Percentiles rank a stretch among this genome's conserved stretches.
These are phyloP conservation scores for Aspergillus awamori DNA, from an alignment of 2,329 filamentous ascomycete species.

Conservation along the genomic window DNA sequence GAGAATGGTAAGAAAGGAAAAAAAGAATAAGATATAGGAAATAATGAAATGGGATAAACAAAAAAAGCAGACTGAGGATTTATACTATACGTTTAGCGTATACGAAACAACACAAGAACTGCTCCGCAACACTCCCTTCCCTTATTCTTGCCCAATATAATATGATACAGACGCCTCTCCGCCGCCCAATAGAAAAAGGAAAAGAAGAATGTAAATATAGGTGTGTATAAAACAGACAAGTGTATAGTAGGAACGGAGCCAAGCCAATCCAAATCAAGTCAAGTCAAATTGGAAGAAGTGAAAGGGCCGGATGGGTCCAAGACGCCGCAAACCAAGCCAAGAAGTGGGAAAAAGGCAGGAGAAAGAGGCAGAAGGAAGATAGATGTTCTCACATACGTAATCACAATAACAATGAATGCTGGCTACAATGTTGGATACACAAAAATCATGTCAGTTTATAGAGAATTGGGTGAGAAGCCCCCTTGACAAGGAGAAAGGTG, in stretches of 20 bases:
- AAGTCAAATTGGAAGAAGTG: not conserved
- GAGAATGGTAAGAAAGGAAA: not conserved
- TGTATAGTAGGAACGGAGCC: not conserved
- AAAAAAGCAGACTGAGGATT: constrained; percentile 9
- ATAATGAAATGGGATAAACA: constrained; percentile 1
- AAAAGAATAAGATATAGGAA: not conserved
- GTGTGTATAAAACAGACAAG: no score
- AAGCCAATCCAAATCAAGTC: not conserved
- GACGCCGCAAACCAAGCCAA: not conserved
- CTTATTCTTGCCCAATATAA: not conserved
- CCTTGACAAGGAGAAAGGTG: not conserved
- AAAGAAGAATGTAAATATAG: constrained; percentile 5
- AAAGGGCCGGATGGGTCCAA: not conserved
- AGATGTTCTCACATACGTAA: constrained; percentile 6
- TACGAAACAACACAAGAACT: constrained; percentile 1
- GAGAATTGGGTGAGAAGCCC: constrained; percentile 3
- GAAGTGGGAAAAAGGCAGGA: not conserved
- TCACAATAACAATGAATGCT: constrained; percentile 18
- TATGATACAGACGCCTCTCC: constrained; percentile 18
- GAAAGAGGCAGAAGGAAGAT: not conserved
- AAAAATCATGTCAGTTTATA: constrained; percentile 23
- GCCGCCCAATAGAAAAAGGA: no score
- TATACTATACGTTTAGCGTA: constrained; percentile 2
- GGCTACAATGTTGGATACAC: constrained; percentile 29
- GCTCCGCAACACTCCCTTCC: constrained; percentile 17